Percentiles rank a stretch among this genome's conserved stretches.
phyloP scores from a whole-genome alignment of 129 eudicot genomes.

The Scalesia atractyloides region DNA sequence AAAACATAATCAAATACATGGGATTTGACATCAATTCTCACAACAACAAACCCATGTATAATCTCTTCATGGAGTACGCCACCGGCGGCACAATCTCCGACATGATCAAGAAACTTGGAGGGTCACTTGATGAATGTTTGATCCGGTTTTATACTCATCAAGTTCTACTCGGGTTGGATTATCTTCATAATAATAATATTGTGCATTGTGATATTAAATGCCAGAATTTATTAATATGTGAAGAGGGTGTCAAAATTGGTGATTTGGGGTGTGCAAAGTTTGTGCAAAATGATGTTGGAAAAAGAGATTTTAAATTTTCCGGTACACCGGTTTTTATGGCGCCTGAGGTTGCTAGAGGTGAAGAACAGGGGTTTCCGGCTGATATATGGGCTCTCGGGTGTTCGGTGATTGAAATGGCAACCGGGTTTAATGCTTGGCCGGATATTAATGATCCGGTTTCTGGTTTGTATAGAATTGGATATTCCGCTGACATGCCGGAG shows the following conservation, averaged over 20 bases:
- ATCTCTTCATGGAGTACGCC: constrained; percentile 73
- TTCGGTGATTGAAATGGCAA: constrained; percentile 74
- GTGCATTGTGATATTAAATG: constrained; percentile 89
- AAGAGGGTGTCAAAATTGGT: constrained; percentile 59
- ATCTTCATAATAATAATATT: constrained; percentile 54
- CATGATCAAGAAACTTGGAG: constrained; percentile 50
- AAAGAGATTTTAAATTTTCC: constrained; percentile 21
- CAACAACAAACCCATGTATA: constrained; percentile 39
- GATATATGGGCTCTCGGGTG: constrained; percentile 94
- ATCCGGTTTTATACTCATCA: constrained; percentile 51
- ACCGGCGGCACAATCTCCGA: constrained; percentile 64
- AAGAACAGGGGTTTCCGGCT: constrained; percentile 71
- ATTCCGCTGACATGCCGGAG: constrained; percentile 59
- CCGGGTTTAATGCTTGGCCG: constrained; percentile 77
- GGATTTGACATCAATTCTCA: constrained; percentile 48
- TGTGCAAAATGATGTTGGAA: constrained; percentile 8
- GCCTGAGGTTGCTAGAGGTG: constrained; percentile 90
- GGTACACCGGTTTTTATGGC: constrained; percentile 95
- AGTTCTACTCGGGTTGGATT: constrained; percentile 53
- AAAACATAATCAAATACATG: constrained; percentile 51
- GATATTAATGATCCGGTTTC: constrained; percentile 54
- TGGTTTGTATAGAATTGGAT: constrained; percentile 65
- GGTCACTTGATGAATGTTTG: constrained; percentile 47
- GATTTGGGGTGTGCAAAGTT: constrained; percentile 72
- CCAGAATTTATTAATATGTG: constrained; percentile 58